Conservation (phyloP, 2,329 filamentous ascomycete genomes). For the Catunica adiposa region DNA sequence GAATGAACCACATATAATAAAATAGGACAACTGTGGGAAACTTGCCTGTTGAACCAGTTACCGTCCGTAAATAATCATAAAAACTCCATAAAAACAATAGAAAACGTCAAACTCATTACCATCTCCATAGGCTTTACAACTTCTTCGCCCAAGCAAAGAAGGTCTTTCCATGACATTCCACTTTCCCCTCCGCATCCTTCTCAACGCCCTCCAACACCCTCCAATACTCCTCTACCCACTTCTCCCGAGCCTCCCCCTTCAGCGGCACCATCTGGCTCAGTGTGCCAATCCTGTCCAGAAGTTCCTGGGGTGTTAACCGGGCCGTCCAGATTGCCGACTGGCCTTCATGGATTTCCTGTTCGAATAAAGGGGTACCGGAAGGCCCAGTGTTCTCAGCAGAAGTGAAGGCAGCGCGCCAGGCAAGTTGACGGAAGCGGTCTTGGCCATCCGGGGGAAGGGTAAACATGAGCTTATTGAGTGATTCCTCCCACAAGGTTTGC, state of each 20-base stretch:
- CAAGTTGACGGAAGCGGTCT: conserved; percentile 45
- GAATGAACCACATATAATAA: background rate
- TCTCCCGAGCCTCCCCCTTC: conserved; percentile 27
- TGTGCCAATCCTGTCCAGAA: conserved; percentile 49
- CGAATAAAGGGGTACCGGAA: conserved; percentile 32
- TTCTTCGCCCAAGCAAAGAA: conserved; percentile 45
- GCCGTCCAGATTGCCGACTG: conserved; percentile 39
- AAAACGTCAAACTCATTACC: background rate
- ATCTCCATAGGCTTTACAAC: conserved; percentile 19
- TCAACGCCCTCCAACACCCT: conserved; percentile 36
- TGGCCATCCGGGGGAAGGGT: conserved; percentile 37
- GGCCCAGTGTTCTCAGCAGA: conserved; percentile 30
- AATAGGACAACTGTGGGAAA: background rate
- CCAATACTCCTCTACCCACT: conserved; percentile 34
- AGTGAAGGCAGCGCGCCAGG: conserved; percentile 50
- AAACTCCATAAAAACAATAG: background rate
- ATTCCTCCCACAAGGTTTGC: conserved; percentile 42
- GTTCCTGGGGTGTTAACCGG: conserved; percentile 38
- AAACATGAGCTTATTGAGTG: conserved; percentile 41
- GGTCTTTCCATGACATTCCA: conserved; percentile 48
- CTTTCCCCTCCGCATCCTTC: conserved; percentile 43
- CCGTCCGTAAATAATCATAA: background rate
- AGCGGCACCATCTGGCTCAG: conserved; percentile 51
- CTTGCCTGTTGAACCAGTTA: background rate
- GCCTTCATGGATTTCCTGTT: conserved; percentile 43